Evolutionary conservation across 2,329 filamentous ascomycete species (phyloP), one percentile per base, ranked within the genome.

Genomic region (Apiospora aurea): DNA sequence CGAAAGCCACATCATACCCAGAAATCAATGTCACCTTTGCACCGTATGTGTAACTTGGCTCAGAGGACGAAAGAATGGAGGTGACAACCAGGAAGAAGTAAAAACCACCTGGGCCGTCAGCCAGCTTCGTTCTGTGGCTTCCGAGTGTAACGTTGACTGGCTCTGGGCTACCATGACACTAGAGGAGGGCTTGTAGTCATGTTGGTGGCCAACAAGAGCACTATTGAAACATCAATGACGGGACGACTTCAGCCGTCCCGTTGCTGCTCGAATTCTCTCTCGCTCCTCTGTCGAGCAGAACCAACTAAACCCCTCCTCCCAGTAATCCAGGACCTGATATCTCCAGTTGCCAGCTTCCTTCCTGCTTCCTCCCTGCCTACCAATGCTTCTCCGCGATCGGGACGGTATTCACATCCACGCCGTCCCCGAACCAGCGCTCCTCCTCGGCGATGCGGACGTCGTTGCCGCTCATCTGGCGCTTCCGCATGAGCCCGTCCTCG

Each of bases 401-500:
- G 0, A 94, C 92, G 2, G 82, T 78, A 76, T 94, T 89, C 0
- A 94, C 90, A 78, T 94, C 90, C 1, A 93, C 88, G 0, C 88
- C 91, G 2, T 92, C 89, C 76, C 84, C 88, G 78, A 92, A 94
- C 92, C 92, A 94, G 61, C 92, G 85, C 79, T 91, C 89, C 47
- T 80, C 83, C 38, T 92, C 88, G 0, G 73, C 76, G 70, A 94
- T 91, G 78, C 86, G 87, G 49, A 94, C 85, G 80, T 94, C 91
- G 74, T 94, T 94, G 0, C 89, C 92, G 77, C 91, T 93, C 92
- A 94, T 94, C 85, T 92, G 89, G 66, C 92, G 83, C 85, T 94
- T 94, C 73, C 88, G 84, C 92, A 94, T 94, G 69, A 89, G 83
- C 0, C 92, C 92, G 76, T 93, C 88, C 1, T 87, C 85, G 0